Base-by-base conservation (phyloP, 2,329 filamentous ascomycete genomes). In the Penicillium sp. region DNA sequence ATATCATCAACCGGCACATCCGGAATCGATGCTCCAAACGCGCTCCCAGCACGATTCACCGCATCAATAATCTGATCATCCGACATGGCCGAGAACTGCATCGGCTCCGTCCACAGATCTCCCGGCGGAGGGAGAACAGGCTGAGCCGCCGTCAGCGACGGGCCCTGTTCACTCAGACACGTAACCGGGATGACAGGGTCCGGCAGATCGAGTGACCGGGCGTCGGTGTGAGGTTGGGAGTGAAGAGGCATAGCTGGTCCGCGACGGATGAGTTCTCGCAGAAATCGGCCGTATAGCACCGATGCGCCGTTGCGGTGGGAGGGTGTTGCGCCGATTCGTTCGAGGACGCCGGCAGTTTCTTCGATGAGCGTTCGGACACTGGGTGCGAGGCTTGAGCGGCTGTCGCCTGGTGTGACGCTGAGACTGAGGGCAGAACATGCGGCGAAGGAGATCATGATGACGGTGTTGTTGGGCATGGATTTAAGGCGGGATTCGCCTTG, bases 391-490 rank as follows among this genome's bases (percentile, higher is more conserved):
- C 82, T 83, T 0, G 83, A 86, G 41, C 72, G 76, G 57, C 80
- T 82, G 31, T 82, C 85, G 0, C 82, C 79, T 2, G 85, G 81
- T 50, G 85, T 84, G 0, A 85, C 81, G 63, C 85, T 87, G 4
- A 89, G 79, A 10, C 85, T 83, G n/a, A 89, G 73, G 0, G 87
- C 87, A 61, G 89, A 89, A 66, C 86, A 89, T 4, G 87, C 87
- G 0, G 89, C 88, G 63, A 90, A 91, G 1, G 88, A 89, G 13
- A 91, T 89, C 89, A 91, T 91, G 63, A 91, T 89, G 56, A 88
- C 85, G 0, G 89, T 90, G 65, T 91, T 91, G 73, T 91, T 91
- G 0, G 89, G 89, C 88, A 91, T 91, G 0, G 88, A 90, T 56
- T 86, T 86, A 0, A 91, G 80, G 60, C 88, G 83, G 0, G 81